phyloP scores from a whole-genome alignment of 2,329 filamentous ascomycete genomes.

The Aspergillus sp. region DNA sequence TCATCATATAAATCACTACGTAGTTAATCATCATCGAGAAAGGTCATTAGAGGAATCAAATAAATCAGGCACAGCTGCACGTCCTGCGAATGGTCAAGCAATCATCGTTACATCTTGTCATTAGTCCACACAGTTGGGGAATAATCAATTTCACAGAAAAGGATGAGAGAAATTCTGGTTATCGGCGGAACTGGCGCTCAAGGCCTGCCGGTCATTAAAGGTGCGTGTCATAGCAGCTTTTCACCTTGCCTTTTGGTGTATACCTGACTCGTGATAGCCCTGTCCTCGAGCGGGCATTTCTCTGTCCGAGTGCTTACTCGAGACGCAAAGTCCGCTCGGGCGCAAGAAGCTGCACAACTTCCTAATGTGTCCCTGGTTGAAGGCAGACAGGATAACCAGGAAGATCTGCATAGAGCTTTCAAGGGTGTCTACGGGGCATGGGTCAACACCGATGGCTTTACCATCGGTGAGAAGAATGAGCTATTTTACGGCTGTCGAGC shows the following conservation, averaged over 20 bases:
- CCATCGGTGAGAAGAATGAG: conserved; percentile 37
- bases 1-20: too few species aligned
- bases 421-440: conserved; percentile 50
- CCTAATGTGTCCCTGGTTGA: conserved; percentile 51
- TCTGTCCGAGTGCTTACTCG: conserved; percentile 53
- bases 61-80: too few species aligned
- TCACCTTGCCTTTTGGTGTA: too few species aligned
- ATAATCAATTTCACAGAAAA: neutral
- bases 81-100: too few species aligned
- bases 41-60: too few species aligned
- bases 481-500: conserved; percentile 36
- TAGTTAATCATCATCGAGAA: too few species aligned
- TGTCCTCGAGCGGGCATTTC: neutral
- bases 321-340: conserved; percentile 44
- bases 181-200: conserved; percentile 10
- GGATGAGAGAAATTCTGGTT: neutral
- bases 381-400: conserved; percentile 52
- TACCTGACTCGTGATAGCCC: neutral
- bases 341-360: conserved; percentile 46
- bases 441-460: conserved; percentile 58
- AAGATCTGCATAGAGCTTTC: conserved; percentile 48
- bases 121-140: too few species aligned
- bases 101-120: too few species aligned
- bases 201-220: neutral
- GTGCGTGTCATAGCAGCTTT: neutral